Conservation (phyloP, 2,329 filamentous ascomycete genomes). For the Fusarium sp. region DNA sequence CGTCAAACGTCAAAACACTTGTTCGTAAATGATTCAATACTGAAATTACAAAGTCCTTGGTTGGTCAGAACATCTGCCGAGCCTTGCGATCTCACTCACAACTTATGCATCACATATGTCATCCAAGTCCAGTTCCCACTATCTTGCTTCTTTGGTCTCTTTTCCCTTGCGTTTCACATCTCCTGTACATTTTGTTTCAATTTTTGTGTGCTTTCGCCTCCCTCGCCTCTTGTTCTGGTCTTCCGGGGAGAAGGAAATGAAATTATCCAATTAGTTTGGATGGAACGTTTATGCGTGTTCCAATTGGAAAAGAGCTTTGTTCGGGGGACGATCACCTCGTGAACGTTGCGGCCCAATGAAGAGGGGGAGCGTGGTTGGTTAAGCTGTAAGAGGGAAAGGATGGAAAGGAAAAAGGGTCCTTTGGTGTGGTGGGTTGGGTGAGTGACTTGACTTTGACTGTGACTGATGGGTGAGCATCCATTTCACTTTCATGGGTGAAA, state of each 20-base stretch:
- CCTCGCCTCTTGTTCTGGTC: neutral
- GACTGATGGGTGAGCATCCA: too few relatives aligned
- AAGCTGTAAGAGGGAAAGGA: neutral
- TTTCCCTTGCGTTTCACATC: neutral
- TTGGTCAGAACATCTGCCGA: conserved; percentile 30
- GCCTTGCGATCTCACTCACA: conserved; percentile 24
- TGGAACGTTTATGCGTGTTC: conserved; percentile 5
- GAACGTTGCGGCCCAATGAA: conserved; percentile 43
- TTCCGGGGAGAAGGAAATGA: conserved; percentile 5
- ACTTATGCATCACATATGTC: conserved; percentile 32
- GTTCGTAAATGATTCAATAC: neutral
- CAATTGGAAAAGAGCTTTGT: conserved; percentile 10
- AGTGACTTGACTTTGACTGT: conserved; percentile 10
- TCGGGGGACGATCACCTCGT: conserved; percentile 24
- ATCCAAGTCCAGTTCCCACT: conserved; percentile 4
- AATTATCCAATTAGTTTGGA: conserved; percentile 1
- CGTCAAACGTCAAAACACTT: neutral
- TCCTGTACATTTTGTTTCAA: neutral
- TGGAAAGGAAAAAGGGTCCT: conserved; percentile 15
- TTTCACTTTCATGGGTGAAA: neutral
- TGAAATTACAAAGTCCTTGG: neutral
- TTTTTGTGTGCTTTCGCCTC: conserved; percentile 7
- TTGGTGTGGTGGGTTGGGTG: conserved; percentile 43
- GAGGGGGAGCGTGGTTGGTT: conserved; percentile 17
- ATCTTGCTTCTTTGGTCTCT: conserved; percentile 1